Evolutionary conservation across 2,329 filamentous ascomycete genomes (phyloP).

Genomic region (Bipolaris gigantea): DNA sequence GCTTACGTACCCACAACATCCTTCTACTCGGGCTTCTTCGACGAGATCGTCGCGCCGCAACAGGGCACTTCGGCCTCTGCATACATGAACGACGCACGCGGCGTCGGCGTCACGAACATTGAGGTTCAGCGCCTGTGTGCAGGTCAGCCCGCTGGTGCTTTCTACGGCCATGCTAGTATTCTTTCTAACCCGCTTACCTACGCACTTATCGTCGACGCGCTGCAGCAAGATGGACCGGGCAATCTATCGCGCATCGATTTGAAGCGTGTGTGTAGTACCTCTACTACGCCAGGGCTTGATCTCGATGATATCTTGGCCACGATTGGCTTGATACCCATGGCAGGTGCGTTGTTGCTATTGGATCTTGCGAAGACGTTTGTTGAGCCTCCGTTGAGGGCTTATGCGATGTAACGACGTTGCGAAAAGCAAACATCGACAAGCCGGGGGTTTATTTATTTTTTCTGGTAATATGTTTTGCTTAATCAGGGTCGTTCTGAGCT

Average conservation of each 20-base stretch:
- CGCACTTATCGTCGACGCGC: constrained; percentile 52
- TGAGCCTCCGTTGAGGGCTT: constrained; percentile 50
- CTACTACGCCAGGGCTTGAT: constrained; percentile 46
- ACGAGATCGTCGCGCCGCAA: constrained; percentile 59
- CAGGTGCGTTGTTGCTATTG: constrained; percentile 37
- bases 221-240: constrained; percentile 53
- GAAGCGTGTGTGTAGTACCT: constrained; percentile 44
- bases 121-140: constrained; percentile 53
- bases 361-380: constrained; percentile 32
- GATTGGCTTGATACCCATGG: constrained; percentile 47
- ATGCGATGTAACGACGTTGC: constrained; percentile 33
- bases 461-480: background rate
- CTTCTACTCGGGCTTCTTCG: constrained; percentile 53
- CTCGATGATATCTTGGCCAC: constrained; percentile 52
- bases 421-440: background rate
- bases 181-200: constrained; percentile 55
- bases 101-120: constrained; percentile 55
- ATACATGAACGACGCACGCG: constrained; percentile 47
- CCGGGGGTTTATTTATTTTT: too few species aligned
- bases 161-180: constrained; percentile 56
- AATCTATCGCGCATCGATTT: constrained; percentile 46
- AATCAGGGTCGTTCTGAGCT: background rate
- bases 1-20: constrained; percentile 60
- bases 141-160: constrained; percentile 45
- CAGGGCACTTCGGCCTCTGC: constrained; percentile 52